Evolutionary conservation across 2,329 filamentous ascomycete species (phyloP).

Genomic region (Cordyceps fumosorosea): DNA sequence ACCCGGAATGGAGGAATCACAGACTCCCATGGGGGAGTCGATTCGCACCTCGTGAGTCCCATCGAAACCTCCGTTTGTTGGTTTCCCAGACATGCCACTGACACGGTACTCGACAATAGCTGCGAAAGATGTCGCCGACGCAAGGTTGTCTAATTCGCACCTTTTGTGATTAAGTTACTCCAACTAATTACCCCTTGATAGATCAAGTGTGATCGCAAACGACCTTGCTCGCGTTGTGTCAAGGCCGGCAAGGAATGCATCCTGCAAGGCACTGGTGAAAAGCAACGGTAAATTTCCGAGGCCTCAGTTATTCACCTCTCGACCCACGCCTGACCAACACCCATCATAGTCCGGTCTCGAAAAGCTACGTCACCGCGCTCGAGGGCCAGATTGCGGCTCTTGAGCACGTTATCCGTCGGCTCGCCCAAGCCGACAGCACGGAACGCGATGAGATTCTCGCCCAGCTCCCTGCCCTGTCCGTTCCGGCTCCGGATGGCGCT

Average conservation of each 20-base stretch:
- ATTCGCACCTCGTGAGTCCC: slow-evolving; percentile 30
- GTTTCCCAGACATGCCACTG: background rate
- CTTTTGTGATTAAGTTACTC: background rate
- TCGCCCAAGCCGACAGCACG: slow-evolving; percentile 32
- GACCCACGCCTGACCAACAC: background rate
- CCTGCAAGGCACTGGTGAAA: slow-evolving; percentile 35
- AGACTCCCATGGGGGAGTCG: slow-evolving; percentile 28
- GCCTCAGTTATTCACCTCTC: background rate
- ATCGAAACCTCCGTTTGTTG: background rate
- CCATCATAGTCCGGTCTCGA: slow-evolving; percentile 34
- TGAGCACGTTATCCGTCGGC: slow-evolving; percentile 37
- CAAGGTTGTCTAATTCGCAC: slow-evolving; percentile 25
- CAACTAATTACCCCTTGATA: slow-evolving; percentile 18
- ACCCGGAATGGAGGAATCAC: slow-evolving; percentile 23
- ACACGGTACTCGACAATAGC: slow-evolving; percentile 19
- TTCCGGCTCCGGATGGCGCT: slow-evolving; percentile 16
- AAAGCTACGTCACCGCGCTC: slow-evolving; percentile 40
- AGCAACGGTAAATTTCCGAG: slow-evolving; percentile 28
- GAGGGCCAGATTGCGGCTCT: slow-evolving; percentile 41
- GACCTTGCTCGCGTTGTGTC: slow-evolving; percentile 43
- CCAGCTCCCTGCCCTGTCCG: slow-evolving; percentile 24
- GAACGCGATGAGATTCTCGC: slow-evolving; percentile 37
- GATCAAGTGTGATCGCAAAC: slow-evolving; percentile 47
- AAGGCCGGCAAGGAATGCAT: slow-evolving; percentile 34
- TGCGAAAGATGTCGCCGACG: slow-evolving; percentile 38